Evolutionary conservation across 2,329 filamentous ascomycete genomes (phyloP).

Genomic region (Ciborinia camelliae): DNA sequence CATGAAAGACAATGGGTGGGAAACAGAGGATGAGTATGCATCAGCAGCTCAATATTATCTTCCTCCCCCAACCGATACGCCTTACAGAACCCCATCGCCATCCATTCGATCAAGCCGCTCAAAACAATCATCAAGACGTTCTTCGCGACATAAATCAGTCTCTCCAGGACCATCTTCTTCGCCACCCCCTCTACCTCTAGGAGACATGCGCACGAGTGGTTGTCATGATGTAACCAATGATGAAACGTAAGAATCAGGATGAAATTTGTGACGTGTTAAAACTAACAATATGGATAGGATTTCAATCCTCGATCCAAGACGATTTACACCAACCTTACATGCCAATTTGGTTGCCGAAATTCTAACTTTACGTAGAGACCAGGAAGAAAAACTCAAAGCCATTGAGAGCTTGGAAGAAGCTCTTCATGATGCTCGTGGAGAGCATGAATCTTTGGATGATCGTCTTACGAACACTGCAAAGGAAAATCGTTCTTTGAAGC

Average conservation of each 20-base stretch:
- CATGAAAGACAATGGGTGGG: slow-evolving; percentile 52
- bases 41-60: slow-evolving; percentile 56
- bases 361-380: slow-evolving; percentile 76
- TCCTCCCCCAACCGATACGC: slow-evolving; percentile 68
- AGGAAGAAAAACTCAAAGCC: slow-evolving; percentile 82
- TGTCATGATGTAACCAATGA: slow-evolving; percentile 60
- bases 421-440: slow-evolving; percentile 66
- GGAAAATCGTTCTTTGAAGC: slow-evolving; percentile 76
- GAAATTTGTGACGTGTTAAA: background rate
- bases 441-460: slow-evolving; percentile 68
- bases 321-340: slow-evolving; percentile 93
- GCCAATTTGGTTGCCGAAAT: slow-evolving; percentile 95
- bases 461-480: slow-evolving; percentile 62
- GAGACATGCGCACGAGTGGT: slow-evolving; percentile 49
- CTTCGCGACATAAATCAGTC: slow-evolving; percentile 56
- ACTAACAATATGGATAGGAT: slow-evolving; percentile 38
- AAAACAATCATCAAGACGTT: slow-evolving; percentile 58
- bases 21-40: slow-evolving; percentile 61
- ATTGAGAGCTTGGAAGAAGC: slow-evolving; percentile 81
- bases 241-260: slow-evolving; percentile 45
- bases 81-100: slow-evolving; percentile 66
- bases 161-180: slow-evolving; percentile 64
- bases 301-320: slow-evolving; percentile 76
- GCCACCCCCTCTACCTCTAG: slow-evolving; percentile 50
- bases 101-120: slow-evolving; percentile 7